Evolutionary conservation across 73 alveolate species (phyloP).

Genomic region (Uronychia binucleata): DNA sequence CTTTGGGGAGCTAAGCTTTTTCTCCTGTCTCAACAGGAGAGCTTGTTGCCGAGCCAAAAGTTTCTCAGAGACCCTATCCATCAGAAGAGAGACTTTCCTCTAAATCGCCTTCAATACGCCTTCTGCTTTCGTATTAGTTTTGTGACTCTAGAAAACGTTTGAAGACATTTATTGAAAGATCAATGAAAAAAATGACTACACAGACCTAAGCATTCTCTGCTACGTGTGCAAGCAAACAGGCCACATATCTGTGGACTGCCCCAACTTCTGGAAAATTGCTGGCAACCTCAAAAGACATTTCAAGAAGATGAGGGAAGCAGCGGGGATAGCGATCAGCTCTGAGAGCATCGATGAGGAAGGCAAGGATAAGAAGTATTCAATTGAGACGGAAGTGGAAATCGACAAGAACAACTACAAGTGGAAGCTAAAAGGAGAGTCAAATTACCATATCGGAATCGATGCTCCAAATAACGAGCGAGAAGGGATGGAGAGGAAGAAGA

Average conservation of each 20-base stretch:
- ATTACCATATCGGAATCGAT: background rate
- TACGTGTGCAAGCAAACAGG: conserved; percentile 60
- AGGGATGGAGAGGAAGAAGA: background rate
- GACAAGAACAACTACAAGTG: background rate
- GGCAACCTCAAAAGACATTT: conserved; percentile 19
- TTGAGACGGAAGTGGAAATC: background rate
- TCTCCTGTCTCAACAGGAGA: conserved; percentile 53
- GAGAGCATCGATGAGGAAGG: background rate
- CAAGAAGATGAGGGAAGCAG: background rate
- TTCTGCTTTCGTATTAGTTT: background rate
- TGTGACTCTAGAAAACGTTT: conserved; percentile 15
- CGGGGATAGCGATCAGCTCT: background rate
- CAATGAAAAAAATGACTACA: conserved; percentile 25
- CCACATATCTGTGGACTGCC: conserved; percentile 63
- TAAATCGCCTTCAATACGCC: background rate
- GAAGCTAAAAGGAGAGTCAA: background rate
- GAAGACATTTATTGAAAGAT: conserved; percentile 1
- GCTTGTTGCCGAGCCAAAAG: conserved; percentile 59
- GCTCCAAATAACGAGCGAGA: background rate
- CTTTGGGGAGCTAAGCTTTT: conserved; percentile 71
- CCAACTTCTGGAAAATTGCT: conserved; percentile 14
- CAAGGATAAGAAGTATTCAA: background rate
- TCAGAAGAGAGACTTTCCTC: background rate
- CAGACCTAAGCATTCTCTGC: conserved; percentile 41
- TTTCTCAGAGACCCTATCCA: conserved; percentile 32